Base-by-base conservation (phyloP, 2,329 filamentous ascomycete species). In the Ceratocystis cubensis region DNA sequence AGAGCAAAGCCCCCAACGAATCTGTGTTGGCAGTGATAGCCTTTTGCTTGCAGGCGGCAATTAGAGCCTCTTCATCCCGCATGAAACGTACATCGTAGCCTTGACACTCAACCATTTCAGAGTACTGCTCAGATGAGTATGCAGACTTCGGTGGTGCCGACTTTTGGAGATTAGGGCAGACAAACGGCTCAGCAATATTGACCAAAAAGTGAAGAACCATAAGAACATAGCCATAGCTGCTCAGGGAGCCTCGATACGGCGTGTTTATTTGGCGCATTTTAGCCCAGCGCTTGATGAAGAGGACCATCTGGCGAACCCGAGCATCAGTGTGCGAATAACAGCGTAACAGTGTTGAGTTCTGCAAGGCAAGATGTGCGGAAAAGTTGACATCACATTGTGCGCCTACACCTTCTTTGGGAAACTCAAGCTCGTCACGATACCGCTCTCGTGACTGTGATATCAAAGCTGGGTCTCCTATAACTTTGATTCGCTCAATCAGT, bases 371-470 rank as follows among this genome's bases (percentile, higher is more conserved):
- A 57, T 89, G 85, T 20, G 91, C 91, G 1, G 88, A 88, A 73
- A 96, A 96, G 75, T 96, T 96, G 79, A 96, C 90, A 73, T 96
- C 91, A 73, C 89, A 94, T 73, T 92, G 89, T 15, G 93, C 88
- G n/a, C 91, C 91, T 33, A 88, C 83, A 3, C 86, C 87, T 7
- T 79, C 78, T 72, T 89, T 89, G 5, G 89, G 88, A 67, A 93
- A 93, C 73, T 94, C 90, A 1, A 95, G 81, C 28, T 78, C 78
- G 71, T 86, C 82, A 67, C 76, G 77, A 72, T 82, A 83, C 37
- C 77, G 78, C 70, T 85, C 80, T 10, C 64, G 64, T 17, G 53
- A 20, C n/a, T 79, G 77, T 1, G 76, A 70, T 70, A 82, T 75
- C 53, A 75, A 77, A n/a, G 80, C 75, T 63, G 83, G 82, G 67